phyloP scores from a whole-genome alignment of 805 yeast genomes.

The Starmerella stellata region DNA sequence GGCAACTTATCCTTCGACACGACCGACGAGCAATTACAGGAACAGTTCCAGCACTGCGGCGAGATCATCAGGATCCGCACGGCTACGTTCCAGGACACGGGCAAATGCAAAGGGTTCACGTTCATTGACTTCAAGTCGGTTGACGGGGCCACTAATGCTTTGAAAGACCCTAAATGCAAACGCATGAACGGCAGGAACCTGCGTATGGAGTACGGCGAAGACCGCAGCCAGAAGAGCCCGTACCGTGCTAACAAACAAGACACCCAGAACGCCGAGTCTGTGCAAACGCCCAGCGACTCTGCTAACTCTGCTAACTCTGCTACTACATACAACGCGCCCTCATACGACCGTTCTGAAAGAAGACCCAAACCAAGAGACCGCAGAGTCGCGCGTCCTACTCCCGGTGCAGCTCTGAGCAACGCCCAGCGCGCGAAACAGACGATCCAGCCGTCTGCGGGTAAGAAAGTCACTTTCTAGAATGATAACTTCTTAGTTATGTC shows the following conservation, averaged over 20 bases:
- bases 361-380: constrained; percentile 7
- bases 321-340: neutral
- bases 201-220: constrained; percentile 88
- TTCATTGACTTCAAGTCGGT: constrained; percentile 72
- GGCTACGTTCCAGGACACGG: constrained; percentile 96
- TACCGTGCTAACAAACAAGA: constrained; percentile 25
- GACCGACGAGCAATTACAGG: constrained; percentile 55
- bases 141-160: constrained; percentile 65
- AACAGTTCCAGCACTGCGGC: constrained; percentile 82
- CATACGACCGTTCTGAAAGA: neutral
- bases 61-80: constrained; percentile 68
- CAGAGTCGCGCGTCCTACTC: constrained; percentile 17
- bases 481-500: neutral
- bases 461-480: constrained; percentile 51
- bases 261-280: neutral
- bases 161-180: constrained; percentile 50
- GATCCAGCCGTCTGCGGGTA: constrained; percentile 79
- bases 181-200: constrained; percentile 54
- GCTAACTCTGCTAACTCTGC: neutral
- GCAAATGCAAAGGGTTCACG: constrained; percentile 93
- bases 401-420: constrained; percentile 71
- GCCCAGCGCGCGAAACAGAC: constrained; percentile 85
- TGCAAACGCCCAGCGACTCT: neutral
- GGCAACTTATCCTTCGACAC: constrained; percentile 90
- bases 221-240: constrained; percentile 53